Conservation (phyloP, 73 alveolate species). For the Stentor coeruleus region DNA sequence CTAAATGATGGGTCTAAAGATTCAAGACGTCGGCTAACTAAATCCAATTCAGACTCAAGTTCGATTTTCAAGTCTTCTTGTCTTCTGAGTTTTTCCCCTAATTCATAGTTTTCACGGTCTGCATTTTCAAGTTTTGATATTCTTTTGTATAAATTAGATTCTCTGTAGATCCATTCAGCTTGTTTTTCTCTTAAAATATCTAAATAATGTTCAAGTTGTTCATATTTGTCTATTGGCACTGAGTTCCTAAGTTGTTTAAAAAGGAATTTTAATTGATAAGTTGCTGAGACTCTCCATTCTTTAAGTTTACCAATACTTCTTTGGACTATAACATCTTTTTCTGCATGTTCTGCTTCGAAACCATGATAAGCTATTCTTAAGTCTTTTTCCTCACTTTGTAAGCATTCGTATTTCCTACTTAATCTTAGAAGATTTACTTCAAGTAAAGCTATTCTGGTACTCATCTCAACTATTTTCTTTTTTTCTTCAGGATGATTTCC, state of each 20-base stretch:
- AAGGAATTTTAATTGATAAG: conserved; percentile 46
- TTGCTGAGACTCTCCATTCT: conserved; percentile 53
- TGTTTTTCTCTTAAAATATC: conserved; percentile 41
- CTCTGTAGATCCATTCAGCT: conserved; percentile 52
- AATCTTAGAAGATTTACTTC: conserved; percentile 65
- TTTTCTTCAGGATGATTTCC: conserved; percentile 16
- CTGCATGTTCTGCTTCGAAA: conserved; percentile 57
- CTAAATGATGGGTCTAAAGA: conserved; percentile 42
- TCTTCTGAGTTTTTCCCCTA: conserved; percentile 39
- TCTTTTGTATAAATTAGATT: conserved; percentile 27
- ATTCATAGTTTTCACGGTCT: conserved; percentile 34
- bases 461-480: conserved; percentile 42
- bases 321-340: conserved; percentile 45
- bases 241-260: conserved; percentile 45
- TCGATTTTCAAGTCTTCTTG: conserved; percentile 48
- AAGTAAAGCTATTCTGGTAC: conserved; percentile 66
- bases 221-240: conserved; percentile 49
- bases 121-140: conserved; percentile 41
- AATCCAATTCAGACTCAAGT: conserved; percentile 52
- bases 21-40: conserved; percentile 48
- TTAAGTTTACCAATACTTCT: conserved; percentile 43
- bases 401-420: conserved; percentile 42
- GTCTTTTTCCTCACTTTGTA: conserved; percentile 52
- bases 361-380: conserved; percentile 50
- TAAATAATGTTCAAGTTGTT: conserved; percentile 30